Base-by-base conservation (phyloP, 805 yeast species). In the Wickerhamomyces bovis region DNA sequence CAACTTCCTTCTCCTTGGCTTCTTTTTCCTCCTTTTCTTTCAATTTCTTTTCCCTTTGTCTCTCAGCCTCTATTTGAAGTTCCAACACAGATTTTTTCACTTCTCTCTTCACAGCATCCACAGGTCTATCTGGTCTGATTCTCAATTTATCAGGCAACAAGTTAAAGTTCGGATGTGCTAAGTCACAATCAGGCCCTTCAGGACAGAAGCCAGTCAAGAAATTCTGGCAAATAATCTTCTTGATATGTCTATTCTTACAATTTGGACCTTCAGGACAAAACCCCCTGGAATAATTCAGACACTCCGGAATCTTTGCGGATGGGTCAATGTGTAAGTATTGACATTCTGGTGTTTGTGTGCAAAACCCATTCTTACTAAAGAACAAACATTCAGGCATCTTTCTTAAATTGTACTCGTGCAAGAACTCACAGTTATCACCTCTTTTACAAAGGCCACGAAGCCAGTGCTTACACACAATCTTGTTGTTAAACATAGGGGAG, bases 391-490 rank as follows among this genome's bases (percentile, higher is more conserved):
- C 99, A 3, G 98, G 98, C 95, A 94, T 92, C 66, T 87, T 89
- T 50, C 95, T 75, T 56, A 94, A 69, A 61, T 94, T 92, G 61
- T 90, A 90, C 63, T 94, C 99, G 66, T 94, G 99, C 40, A 94
- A 68, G 59, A 88, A 94, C 70, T 94, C 99, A 66, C 99, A 94
- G 54, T 87, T 88, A 56, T 89, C 96, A 43, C 95, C 95, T 71
- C 92, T 92, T 68, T 94, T 94, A 68, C 99, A 94, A 31, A 94
- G 76, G 0, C 99, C 99, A 54, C 97, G 78, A 31, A 94, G 77
- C 99, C 99, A 94, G 71, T 94, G 97, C 73, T 94, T 92, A 65
- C 99, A 94, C 5, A 94, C 99, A 45, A 94, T 88, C 63, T 85
- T 83, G 63, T 83, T 83, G 44, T 76, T 72, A 59, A 78, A 80